Evolutionary conservation across 768 basidiomycete species (phyloP).

Genomic region (Phaffia tasmanica): DNA sequence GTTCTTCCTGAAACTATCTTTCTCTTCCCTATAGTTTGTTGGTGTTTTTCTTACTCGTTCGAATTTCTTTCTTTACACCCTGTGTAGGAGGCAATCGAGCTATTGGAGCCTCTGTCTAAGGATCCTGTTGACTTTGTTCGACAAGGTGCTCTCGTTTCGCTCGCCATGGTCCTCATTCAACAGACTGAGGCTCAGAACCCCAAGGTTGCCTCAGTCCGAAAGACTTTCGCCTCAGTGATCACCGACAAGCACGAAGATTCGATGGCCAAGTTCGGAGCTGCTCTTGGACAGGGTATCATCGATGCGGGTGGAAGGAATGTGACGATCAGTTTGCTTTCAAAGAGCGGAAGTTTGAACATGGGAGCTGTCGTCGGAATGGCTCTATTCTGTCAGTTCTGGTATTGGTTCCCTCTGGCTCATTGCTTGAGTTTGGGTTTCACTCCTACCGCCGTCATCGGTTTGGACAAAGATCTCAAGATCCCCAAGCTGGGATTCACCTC

Average conservation of each 20-base stretch:
- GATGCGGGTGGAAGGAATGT: constrained; percentile 96
- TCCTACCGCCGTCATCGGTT: constrained; percentile 86
- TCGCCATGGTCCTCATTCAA: constrained; percentile 94
- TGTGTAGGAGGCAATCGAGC: constrained; percentile 81
- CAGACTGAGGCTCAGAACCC: constrained; percentile 85
- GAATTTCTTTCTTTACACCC: neutral
- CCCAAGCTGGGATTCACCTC: constrained; percentile 86
- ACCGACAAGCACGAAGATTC: constrained; percentile 97
- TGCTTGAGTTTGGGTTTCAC: constrained; percentile 85
- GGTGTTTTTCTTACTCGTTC: neutral
- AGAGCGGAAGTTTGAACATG: constrained; percentile 84
- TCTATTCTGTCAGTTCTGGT: constrained; percentile 98
- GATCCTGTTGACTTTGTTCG: constrained; percentile 97
- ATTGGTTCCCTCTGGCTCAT: constrained; percentile 97
- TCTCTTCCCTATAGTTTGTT: constrained; percentile 8
- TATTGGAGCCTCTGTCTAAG: constrained; percentile 95
- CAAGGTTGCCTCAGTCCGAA: constrained; percentile 64
- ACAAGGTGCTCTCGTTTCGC: constrained; percentile 88
- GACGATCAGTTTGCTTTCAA: constrained; percentile 84
- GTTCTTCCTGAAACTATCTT: constrained; percentile 26
- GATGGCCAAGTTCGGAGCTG: constrained; percentile 95
- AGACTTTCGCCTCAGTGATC: constrained; percentile 79
- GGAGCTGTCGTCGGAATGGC: constrained; percentile 96
- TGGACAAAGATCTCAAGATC: constrained; percentile 80
- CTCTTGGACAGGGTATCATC: constrained; percentile 89